Base-by-base conservation (phyloP, 495 filamentous ascomycete species). In the Hyaloscypha finlandica region DNA sequence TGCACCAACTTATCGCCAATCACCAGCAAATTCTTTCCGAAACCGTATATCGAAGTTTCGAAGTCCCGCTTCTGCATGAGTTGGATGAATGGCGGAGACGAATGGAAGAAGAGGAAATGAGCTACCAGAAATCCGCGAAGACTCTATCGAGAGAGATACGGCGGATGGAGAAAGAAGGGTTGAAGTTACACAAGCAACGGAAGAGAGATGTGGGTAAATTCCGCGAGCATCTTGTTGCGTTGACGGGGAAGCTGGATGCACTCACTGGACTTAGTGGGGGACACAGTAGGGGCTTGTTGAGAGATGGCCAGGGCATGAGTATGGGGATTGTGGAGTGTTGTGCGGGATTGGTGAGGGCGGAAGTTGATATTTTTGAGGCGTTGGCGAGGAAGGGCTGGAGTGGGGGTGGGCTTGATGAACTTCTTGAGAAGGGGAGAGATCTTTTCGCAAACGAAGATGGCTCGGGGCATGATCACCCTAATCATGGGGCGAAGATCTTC, bases 341-440 rank as follows among this genome's bases (percentile, higher is more conserved):
- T 30, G 86, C 85, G 53, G 81, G 81, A 54, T 77, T 89, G 5
- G 86, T 88, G 29, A 79, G 86, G 25, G 86, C 86, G 54, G 86
- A 89, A 75, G 81, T 88, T 8, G 86, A 89, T 66, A 88, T 89
- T 58, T 89, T 88, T 70, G 86, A 89, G 75, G 81, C 83, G 25
- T 72, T 89, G 63, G 86, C 86, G 52, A 74, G 84, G 60, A 89
- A 89, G 66, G 86, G 86, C 4, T 89, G 86, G 86, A 83, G 79
- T 30, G 87, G 86, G 11, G 86, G 86, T 32, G 86, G 86, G 0
- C 73, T 89, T 25, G 86, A 88, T 48, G 86, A 89, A 32, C 68
- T 89, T 25, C 74, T 89, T 22, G 85, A 88, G 64, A 81, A 79
- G 68, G 85, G 85, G n/a, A 75, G 79, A 55, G 86, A 89, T 71